Evolutionary conservation across 169 alveolate species (phyloP).

Genomic region (Cyclospora cayetanensis): DNA sequence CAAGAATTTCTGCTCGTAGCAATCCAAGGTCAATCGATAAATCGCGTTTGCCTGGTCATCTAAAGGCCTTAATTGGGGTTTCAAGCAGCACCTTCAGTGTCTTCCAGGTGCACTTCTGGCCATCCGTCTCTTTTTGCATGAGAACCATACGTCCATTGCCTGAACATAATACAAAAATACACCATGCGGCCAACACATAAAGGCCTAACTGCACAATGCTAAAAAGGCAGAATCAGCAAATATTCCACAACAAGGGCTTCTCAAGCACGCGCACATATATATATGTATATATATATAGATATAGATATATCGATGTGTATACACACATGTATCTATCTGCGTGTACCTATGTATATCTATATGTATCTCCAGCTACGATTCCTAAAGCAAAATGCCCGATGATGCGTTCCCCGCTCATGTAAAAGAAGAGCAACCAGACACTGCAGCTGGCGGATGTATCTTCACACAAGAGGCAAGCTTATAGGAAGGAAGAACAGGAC

Average conservation of each 20-base stretch:
- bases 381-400: no score
- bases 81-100: background rate
- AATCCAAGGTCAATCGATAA: no score
- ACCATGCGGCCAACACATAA: no score
- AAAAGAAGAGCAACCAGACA: no score
- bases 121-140: constrained; percentile 4
- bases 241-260: background rate
- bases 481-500: no score
- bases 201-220: no score
- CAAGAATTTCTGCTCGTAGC: no score
- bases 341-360: background rate
- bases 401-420: no score
- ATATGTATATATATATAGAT: background rate
- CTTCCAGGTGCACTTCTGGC: constrained; percentile 1
- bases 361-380: background rate
- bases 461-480: no score
- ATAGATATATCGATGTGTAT: background rate
- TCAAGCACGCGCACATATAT: background rate
- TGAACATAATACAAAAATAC: no score
- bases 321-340: background rate
- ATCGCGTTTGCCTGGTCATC: no score
- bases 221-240: background rate
- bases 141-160: constrained; percentile 27
- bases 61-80: background rate
- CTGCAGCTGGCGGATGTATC: no score